Evolutionary conservation across 1,284 basidiomycete genomes (phyloP).

Genomic region (Phlebopus sp.): DNA sequence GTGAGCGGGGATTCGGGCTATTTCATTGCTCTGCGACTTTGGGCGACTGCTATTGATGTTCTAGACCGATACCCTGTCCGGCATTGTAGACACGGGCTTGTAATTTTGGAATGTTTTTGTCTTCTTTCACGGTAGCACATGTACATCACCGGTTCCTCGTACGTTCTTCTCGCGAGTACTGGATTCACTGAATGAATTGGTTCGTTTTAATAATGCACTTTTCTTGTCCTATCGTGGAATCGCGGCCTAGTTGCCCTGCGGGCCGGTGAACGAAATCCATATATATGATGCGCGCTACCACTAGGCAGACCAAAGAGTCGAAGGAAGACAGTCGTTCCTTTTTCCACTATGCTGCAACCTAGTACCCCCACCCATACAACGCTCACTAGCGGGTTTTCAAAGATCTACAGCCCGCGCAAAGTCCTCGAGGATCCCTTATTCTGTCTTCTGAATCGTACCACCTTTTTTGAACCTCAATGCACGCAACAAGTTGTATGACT

Average conservation of each 20-base stretch:
- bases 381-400: conserved; percentile 31
- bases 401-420: conserved; percentile 50
- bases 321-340: no score
- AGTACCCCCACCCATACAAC: conserved; percentile 13
- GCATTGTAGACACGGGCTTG: conserved; percentile 28
- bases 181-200: no score
- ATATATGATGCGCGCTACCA: no score
- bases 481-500: no score
- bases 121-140: conserved; percentile 14
- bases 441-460: conserved; percentile 46
- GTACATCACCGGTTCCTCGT: conserved; percentile 12
- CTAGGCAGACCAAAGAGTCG: no score
- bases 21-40: conserved; percentile 1
- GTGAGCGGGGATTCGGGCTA: conserved; percentile 22
- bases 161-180: no score
- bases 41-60: conserved; percentile 2
- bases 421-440: conserved; percentile 52
- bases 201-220: no score
- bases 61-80: conserved; percentile 23
- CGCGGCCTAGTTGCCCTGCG: no score
- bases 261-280: no score
- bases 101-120: conserved; percentile 26
- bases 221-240: no score
- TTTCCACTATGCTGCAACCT: no score
- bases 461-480: conserved; percentile 60